These are phyloP conservation scores for Pythium myriotylum DNA, from an alignment of 352 stramenopile genomes.

Conservation along the genomic window DNA sequence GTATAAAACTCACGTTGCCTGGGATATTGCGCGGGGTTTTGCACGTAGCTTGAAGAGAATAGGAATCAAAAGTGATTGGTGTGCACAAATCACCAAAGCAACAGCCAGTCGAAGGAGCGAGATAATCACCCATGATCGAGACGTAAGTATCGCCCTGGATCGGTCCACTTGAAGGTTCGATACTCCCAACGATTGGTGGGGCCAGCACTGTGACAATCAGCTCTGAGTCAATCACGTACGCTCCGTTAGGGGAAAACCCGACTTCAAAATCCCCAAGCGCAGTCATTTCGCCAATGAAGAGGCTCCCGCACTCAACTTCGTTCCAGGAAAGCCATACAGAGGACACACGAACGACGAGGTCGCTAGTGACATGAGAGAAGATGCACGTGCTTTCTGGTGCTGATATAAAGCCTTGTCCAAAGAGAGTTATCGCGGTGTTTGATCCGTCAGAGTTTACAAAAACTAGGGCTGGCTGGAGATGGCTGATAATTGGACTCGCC, in stretches of 20 bases:
- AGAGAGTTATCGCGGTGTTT: neutral
- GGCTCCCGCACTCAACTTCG: conserved; percentile 17
- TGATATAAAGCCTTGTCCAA: conserved; percentile 14
- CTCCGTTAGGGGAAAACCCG: conserved; percentile 14
- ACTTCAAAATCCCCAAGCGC: conserved; percentile 3
- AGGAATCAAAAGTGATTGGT: conserved; percentile 8
- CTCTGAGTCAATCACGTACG: neutral
- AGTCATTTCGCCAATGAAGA: neutral
- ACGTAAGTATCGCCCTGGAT: conserved; percentile 29
- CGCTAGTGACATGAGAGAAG: neutral
- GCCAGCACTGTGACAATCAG: neutral
- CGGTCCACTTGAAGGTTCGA: conserved; percentile 30
- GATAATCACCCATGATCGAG: conserved; percentile 28
- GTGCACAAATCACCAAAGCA: conserved; percentile 50
- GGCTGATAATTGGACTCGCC: neutral
- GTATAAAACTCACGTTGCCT: neutral
- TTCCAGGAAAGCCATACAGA: conserved; percentile 27
- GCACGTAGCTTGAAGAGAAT: conserved; percentile 6
- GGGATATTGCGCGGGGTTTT: neutral
- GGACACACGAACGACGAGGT: neutral
- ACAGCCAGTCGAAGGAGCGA: conserved; percentile 37
- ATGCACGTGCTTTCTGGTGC: conserved; percentile 5
- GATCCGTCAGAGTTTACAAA: neutral
- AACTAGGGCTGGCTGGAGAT: neutral
- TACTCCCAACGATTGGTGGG: conserved; percentile 23